Percentiles rank a stretch among this genome's conserved stretches.
phyloP scores from a whole-genome alignment of 257 asterid species.

The Ehretia macrophylla region DNA sequence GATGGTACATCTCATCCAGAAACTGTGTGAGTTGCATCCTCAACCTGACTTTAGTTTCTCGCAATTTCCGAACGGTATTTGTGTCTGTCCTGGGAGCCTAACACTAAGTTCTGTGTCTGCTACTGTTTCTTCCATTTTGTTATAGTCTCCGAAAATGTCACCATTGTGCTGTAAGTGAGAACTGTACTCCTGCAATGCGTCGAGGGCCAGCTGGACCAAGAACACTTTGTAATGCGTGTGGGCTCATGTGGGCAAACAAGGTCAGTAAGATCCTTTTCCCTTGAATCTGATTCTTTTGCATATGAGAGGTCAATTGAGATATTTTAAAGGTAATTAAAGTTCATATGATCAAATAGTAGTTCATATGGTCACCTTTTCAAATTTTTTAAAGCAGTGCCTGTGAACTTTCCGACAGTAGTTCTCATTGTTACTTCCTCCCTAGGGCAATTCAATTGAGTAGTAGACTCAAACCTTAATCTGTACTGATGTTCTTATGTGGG shows the following conservation, averaged over 20 bases:
- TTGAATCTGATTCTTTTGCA: background rate
- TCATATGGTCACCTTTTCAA: too few species aligned
- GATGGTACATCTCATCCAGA: conserved; percentile 17
- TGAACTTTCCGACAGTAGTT: too few species aligned
- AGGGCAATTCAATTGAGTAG: too few species aligned
- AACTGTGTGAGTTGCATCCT: conserved; percentile 23
- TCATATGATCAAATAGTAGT: too few species aligned
- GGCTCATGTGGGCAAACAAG: conserved; percentile 45
- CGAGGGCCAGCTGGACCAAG: conserved; percentile 45
- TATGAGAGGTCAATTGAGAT: conserved; percentile 2
- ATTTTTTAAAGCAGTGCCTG: too few species aligned
- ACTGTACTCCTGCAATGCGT: conserved; percentile 36
- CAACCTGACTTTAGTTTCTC: background rate
- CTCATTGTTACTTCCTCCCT: too few species aligned
- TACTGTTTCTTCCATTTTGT: conserved; percentile 7
- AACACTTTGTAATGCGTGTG: conserved; percentile 42
- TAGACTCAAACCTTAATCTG: too few species aligned
- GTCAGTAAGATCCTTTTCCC: conserved; percentile 6
- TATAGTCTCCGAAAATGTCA: conserved; percentile 24
- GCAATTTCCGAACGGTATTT: conserved; percentile 3
- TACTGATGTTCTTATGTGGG: too few species aligned
- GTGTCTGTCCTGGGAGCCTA: background rate
- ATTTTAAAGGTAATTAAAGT: too few species aligned
- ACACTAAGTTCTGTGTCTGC: background rate
- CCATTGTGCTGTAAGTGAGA: conserved; percentile 34